These are phyloP conservation scores for Piedraia hortae DNA, from an alignment of 2,329 filamentous ascomycete species.

Conservation along the genomic window DNA sequence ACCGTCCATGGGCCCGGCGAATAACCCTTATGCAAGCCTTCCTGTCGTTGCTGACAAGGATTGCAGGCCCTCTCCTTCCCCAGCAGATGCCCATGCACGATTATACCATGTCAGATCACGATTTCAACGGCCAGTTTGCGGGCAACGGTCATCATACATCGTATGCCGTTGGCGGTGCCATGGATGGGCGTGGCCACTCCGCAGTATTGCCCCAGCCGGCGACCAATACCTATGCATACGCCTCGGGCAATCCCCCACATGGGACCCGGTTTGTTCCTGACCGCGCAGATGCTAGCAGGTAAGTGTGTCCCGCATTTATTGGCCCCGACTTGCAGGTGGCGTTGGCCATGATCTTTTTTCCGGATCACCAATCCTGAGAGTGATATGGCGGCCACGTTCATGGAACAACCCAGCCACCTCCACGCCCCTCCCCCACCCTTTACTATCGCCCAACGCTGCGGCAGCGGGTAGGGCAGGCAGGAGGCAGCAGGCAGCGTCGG, in stretches of 20 bases:
- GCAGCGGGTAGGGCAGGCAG: neutral
- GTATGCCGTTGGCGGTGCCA: conserved; percentile 15
- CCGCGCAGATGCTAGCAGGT: conserved; percentile 25
- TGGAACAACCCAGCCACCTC: too few species aligned
- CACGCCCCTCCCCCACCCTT: too few species aligned
- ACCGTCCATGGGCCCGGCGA: too few species aligned
- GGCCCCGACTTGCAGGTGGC: conserved; percentile 2
- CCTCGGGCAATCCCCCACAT: conserved; percentile 17
- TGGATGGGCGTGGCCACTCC: conserved; percentile 25
- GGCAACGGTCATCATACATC: conserved; percentile 19
- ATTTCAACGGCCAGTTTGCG: conserved; percentile 19
- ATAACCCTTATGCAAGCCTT: too few species aligned
- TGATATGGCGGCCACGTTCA: too few species aligned
- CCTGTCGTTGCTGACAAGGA: conserved; percentile 15
- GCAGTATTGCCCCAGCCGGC: conserved; percentile 20
- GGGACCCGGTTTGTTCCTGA: conserved; percentile 23
- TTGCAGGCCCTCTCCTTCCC: conserved; percentile 18
- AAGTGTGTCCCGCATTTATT: conserved; percentile 18
- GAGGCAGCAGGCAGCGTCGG: neutral
- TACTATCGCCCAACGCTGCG: neutral
- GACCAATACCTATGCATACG: conserved; percentile 18
- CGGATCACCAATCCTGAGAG: neutral
- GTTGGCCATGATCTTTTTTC: conserved; percentile 2
- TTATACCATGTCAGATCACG: conserved; percentile 18
- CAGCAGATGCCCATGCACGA: conserved; percentile 17